These are phyloP conservation scores for Amanita pseudoporphyria DNA, from an alignment of 768 basidiomycete species.

Conservation along the genomic window DNA sequence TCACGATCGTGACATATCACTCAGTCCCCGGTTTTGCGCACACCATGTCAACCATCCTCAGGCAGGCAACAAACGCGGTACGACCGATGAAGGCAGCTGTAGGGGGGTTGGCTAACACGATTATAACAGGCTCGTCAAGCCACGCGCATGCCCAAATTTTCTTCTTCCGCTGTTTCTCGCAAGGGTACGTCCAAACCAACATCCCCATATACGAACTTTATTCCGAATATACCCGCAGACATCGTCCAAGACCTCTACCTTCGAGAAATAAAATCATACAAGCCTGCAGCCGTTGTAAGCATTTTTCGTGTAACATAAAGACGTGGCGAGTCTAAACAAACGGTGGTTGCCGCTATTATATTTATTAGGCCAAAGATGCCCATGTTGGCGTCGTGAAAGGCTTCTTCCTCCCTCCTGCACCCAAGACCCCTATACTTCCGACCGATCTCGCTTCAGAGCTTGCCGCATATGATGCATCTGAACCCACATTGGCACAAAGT, in stretches of 20 bases:
- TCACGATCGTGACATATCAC: constrained; percentile 20
- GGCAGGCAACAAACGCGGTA: constrained; percentile 45
- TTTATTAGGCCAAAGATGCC: constrained; percentile 72
- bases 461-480: constrained; percentile 71
- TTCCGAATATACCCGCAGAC: constrained; percentile 53
- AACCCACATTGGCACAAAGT: constrained; percentile 47
- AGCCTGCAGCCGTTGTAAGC: constrained; percentile 63
- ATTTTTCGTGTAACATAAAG: not conserved
- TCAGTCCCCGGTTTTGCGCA: constrained; percentile 32
- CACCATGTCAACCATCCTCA: constrained; percentile 62
- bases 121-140: constrained; percentile 39
- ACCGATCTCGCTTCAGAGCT: constrained; percentile 84
- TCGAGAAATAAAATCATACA: constrained; percentile 85
- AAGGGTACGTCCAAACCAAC: constrained; percentile 41
- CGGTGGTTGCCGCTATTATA: not conserved
- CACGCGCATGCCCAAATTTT: constrained; percentile 45
- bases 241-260: constrained; percentile 90
- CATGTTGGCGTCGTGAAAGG: constrained; percentile 82
- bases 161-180: constrained; percentile 48
- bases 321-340: not conserved
- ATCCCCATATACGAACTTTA: not conserved
- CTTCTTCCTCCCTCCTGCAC: constrained; percentile 66
- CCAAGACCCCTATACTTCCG: constrained; percentile 69
- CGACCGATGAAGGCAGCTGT: constrained; percentile 14
- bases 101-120: too few relatives aligned